Percentiles rank a stretch among this genome's conserved stretches.
These are phyloP conservation scores for Luvunga scandens DNA, from an alignment of 345 rosid species.

Conservation along the genomic window DNA sequence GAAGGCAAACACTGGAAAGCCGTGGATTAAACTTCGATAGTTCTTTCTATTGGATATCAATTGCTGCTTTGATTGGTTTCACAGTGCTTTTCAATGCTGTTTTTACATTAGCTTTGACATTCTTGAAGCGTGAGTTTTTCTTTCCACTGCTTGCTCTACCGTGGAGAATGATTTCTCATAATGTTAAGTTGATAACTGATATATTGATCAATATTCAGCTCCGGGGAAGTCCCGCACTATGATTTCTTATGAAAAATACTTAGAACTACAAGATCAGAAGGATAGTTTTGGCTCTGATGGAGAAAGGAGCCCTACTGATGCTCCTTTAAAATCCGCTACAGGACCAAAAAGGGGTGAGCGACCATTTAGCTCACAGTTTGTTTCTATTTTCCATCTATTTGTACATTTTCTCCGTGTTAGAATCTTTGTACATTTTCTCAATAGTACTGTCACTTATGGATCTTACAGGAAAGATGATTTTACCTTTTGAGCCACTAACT, in stretches of 20 bases:
- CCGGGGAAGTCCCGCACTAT: constrained; percentile 39
- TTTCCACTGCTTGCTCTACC: not conserved
- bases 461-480: constrained; percentile 30
- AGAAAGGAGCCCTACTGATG: not conserved
- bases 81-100: constrained; percentile 36
- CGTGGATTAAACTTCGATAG: constrained; percentile 35
- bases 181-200: not conserved
- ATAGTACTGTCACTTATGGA: not conserved
- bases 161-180: not conserved
- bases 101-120: constrained; percentile 34
- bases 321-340: not conserved
- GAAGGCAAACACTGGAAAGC: constrained; percentile 33
- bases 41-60: constrained; percentile 31
- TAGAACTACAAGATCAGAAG: constrained; percentile 4
- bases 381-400: not conserved
- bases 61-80: constrained; percentile 39
- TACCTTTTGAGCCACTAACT: constrained; percentile 46
- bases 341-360: constrained; percentile 16
- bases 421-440: not conserved
- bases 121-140: constrained; percentile 33
- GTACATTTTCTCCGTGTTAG: not conserved
- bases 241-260: constrained; percentile 26
- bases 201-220: constrained; percentile 25
- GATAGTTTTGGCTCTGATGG: not conserved
- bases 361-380: not conserved